A percentile compares a stretch with the other conserved stretches of the same genome.
Conservation (phyloP, 306 rosid species). For the Trifolium fragiferum region DNA sequence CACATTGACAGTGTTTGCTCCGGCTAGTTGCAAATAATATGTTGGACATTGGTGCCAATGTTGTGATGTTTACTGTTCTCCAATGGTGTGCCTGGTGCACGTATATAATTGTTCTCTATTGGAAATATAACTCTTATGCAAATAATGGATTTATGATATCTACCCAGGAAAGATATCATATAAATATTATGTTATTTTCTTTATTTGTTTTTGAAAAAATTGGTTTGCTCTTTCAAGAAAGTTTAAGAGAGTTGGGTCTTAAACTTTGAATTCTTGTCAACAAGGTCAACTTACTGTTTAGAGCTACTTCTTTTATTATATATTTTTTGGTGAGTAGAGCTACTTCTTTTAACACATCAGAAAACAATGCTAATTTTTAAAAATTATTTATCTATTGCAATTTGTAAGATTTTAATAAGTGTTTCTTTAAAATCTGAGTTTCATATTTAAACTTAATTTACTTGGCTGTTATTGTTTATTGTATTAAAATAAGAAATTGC, state of each 20-base stretch:
- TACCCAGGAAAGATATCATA: neutral
- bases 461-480: too few relatives aligned
- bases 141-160: neutral
- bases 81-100: neutral
- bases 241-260: neutral
- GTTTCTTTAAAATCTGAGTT: too few relatives aligned
- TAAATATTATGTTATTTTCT: neutral
- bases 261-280: too few relatives aligned
- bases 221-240: neutral
- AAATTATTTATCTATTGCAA: too few relatives aligned
- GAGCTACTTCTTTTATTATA: too few relatives aligned
- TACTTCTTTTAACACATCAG: too few relatives aligned
- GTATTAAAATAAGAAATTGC: too few relatives aligned
- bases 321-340: too few relatives aligned
- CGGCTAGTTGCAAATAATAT: slow-evolving; percentile 21
- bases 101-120: neutral
- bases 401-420: too few relatives aligned
- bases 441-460: too few relatives aligned
- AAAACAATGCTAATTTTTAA: too few relatives aligned
- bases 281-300: too few relatives aligned
- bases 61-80: neutral
- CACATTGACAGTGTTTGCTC: slow-evolving; percentile 17
- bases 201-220: neutral
- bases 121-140: neutral
- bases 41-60: slow-evolving; percentile 25